Percentiles rank a stretch among this genome's conserved stretches.
These are phyloP conservation scores for Claviceps cyperi DNA, from an alignment of 2,329 filamentous ascomycete genomes.

Conservation along the genomic window DNA sequence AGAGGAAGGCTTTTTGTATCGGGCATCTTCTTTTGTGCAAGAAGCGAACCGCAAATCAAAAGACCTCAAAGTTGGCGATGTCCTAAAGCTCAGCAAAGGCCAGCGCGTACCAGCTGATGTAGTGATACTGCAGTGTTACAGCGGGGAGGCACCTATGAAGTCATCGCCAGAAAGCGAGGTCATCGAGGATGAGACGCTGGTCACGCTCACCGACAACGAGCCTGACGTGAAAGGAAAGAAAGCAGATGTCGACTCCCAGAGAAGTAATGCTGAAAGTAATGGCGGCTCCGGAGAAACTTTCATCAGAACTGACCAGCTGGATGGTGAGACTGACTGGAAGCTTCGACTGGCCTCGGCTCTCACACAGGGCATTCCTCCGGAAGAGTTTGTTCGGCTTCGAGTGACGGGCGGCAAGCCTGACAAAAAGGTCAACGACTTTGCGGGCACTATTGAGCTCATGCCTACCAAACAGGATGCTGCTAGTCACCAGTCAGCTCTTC, in stretches of 20 bases:
- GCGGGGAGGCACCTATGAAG: conserved; percentile 33
- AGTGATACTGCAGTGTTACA: conserved; percentile 73
- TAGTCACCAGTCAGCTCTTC: conserved; percentile 23
- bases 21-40: conserved; percentile 35
- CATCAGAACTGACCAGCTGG: conserved; percentile 91
- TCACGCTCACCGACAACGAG: conserved; percentile 27
- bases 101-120: conserved; percentile 91
- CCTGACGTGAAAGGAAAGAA: conserved; percentile 20
- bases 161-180: conserved; percentile 16
- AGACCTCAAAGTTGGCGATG: conserved; percentile 85
- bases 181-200: conserved; percentile 24
- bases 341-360: conserved; percentile 74
- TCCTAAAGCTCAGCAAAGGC: conserved; percentile 84
- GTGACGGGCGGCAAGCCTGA: conserved; percentile 84
- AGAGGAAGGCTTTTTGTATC: conserved; percentile 28
- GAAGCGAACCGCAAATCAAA: conserved; percentile 71
- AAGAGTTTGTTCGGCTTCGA: conserved; percentile 54
- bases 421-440: conserved; percentile 86
- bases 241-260: conserved; percentile 13
- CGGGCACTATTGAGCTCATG: conserved; percentile 70
- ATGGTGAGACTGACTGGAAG: conserved; percentile 98
- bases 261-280: conserved; percentile 20
- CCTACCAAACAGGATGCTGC: conserved; percentile 37
- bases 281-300: conserved; percentile 70
- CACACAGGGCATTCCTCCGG: conserved; percentile 61